Base-by-base conservation (phyloP, 768 basidiomycete species). In the Paxillus involutus region DNA sequence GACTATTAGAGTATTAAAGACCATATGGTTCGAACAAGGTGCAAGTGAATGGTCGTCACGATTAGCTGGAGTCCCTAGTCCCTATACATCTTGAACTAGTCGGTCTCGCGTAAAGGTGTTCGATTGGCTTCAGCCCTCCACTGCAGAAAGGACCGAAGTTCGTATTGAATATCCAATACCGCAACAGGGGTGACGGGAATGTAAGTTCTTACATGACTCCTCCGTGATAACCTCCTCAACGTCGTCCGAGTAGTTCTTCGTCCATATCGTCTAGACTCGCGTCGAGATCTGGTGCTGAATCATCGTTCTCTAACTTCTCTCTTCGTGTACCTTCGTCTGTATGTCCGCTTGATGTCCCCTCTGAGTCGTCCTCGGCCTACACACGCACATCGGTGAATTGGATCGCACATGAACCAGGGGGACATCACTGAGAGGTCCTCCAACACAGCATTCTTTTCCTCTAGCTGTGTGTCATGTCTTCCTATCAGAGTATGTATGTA, bases 401-500 rank as follows among this genome's bases (percentile, higher is more conserved):
- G 26, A 47, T 1, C 32, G 12, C 21, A 14, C 6, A 19, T 17
- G 10, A 45, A 35, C 17, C 21, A 12, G 14, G 44, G 30, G 44
- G 29, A 26, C 14, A 11, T 16, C 40, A 17, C 24, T 33, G 16
- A 42, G 46, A 24, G 19, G 30, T 35, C 16, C 29, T 30, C 29
- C 29, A 30, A 49, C 44, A 69, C 78, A 49, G n/a, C n/a, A n/a
- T n/a, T 90, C 74, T 89, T 91, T 70, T 92, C 90, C 64, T 92
- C 90, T 57, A 84, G 80, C 60, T 84, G 84, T 12, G 90, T 92
- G 51, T 88, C 75, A 50, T 77, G 77, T 47, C 84, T 80, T 8
- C 90, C 90, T 42, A 90, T 87, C 6, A 89, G 89, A 24, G 91
- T 78, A 19, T 88, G 91, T 78, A 19, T 88, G 21, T 21, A 21